Base-by-base conservation (phyloP, 108 stramenopile species). In the Nannochloropsis granulata region DNA sequence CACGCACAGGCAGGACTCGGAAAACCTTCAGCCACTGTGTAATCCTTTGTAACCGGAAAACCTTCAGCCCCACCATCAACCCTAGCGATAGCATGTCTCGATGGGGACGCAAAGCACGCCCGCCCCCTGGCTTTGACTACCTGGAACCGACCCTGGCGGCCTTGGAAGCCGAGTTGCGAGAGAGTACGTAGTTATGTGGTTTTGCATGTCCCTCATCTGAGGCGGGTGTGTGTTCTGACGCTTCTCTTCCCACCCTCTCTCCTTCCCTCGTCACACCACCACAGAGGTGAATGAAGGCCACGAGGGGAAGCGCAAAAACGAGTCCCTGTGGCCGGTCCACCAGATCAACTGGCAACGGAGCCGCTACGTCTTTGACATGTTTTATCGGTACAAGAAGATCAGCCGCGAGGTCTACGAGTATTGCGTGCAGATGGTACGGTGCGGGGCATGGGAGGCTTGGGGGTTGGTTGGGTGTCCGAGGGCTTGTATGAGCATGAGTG, bases 261-360 rank as follows among this genome's bases (percentile, higher is more conserved):
- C 44, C 13, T 78, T 84, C 25, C 24, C 21, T 84, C 24, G 24
- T 46, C 82, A 79, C 43, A 24, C 8, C 45, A 79, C 80, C 16
- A 11, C 45, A 90, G 90, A 94, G 88, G 96, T 98, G 82, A 96
- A 98, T 86, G 96, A 98, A 85, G 91, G 93, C 79, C 97, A 98
- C 84, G 96, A 94, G 82, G 96, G 94, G n/a, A 94, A 96, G 88
- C 95, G 99, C 82, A 99, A 97, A 85, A 95, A 94, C 34, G 98
- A 99, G 93, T 90, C 93, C 79, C 91, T 98, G 91, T 99, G 99
- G 99, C 98, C 99, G 12, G 96, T 99, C 43, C 96, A 98, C 91
- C 99, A 99, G 90, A 97, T 99, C 91, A 99, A 96, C 81, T 97
- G 97, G 96, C 99, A 99, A 90, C 92, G 95, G 79, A 94, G 95